Base-by-base conservation (phyloP, 2,329 filamentous ascomycete genomes). In the Trichoderma semiorbis region DNA sequence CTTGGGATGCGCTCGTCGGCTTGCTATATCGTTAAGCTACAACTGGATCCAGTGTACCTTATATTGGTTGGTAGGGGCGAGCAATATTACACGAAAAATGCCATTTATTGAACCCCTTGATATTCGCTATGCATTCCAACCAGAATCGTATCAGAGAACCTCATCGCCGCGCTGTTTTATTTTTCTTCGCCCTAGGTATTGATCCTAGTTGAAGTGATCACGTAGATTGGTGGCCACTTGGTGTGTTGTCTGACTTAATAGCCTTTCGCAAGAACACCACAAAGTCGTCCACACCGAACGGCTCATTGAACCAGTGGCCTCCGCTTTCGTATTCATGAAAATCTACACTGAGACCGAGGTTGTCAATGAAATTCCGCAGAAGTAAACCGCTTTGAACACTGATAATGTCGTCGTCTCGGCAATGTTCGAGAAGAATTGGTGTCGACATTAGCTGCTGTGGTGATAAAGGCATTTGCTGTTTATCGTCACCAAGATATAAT, bases 301-400 rank as follows among this genome's bases (percentile, higher is more conserved):
- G 50, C 21, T 64, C 65, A 47, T 68, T 68, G 4, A 68, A 21
- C 65, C 55, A 68, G 60, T 68, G 65, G 1, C 55, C 65, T 28
- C 55, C 53, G 18, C 26, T 28, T n/a, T 26, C 7, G 5, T 68
- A 68, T 4, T n/a, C 26, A 18, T 60, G 18, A 36, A 55, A 68
- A 2, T n/a, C 55, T 21, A 68, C 36, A 1, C 28, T 43, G 34
- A 68, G n/a, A 11, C 28, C 24, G 1, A 60, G 26, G 1, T 24
- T 28, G 28, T 6, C 6, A 8, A 68, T 47, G 26, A 68, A 60
- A 26, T 68, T 2, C n/a, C 65, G 36, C 55, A 68, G 30, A n/a
- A 26, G 36, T 7, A n/a, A 24, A 1, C 65, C 65, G 7, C 39
- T 60, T 14, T 32, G 24, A 24, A 60, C 34, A 1, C 26, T 14